phyloP scores from a whole-genome alignment of 169 alveolate species.

The Pseudocohnilembus persalinus region DNA sequence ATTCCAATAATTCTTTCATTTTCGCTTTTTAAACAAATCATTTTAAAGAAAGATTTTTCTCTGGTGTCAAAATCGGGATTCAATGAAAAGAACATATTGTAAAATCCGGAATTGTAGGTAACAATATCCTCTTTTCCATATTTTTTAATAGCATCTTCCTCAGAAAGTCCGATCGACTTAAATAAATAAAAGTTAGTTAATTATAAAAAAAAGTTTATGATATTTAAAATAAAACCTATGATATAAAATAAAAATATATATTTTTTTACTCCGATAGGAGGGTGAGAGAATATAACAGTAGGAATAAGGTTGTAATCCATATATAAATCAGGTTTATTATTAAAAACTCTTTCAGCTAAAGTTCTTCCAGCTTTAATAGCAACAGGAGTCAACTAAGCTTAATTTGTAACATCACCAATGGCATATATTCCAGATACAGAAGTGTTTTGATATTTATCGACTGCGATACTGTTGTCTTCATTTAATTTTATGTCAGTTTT shows the following conservation, averaged over 20 bases:
- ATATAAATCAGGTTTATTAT: slow-evolving; percentile 46
- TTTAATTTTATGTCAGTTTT: slow-evolving; percentile 62
- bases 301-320: slow-evolving; percentile 86
- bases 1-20: slow-evolving; percentile 87
- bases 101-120: slow-evolving; percentile 51
- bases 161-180: not conserved
- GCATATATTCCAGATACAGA: slow-evolving; percentile 61
- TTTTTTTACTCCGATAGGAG: not conserved
- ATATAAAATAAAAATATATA: too few species aligned
- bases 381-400: slow-evolving; percentile 87
- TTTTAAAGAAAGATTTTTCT: slow-evolving; percentile 70
- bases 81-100: not conserved
- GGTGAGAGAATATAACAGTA: slow-evolving; percentile 89
- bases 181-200: not conserved
- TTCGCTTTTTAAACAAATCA: slow-evolving; percentile 67
- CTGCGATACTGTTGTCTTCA: slow-evolving; percentile 58
- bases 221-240: too few species aligned
- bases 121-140: slow-evolving; percentile 88
- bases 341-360: slow-evolving; percentile 89
- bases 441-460: slow-evolving; percentile 79
- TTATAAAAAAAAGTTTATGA: not conserved
- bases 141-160: slow-evolving; percentile 67
- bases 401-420: slow-evolving; percentile 67
- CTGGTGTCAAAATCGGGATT: slow-evolving; percentile 58
- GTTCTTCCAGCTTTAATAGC: slow-evolving; percentile 95